Evolutionary conservation across 2,329 filamentous ascomycete species (phyloP).

Genomic region (Reticulascus tulasneorum): DNA sequence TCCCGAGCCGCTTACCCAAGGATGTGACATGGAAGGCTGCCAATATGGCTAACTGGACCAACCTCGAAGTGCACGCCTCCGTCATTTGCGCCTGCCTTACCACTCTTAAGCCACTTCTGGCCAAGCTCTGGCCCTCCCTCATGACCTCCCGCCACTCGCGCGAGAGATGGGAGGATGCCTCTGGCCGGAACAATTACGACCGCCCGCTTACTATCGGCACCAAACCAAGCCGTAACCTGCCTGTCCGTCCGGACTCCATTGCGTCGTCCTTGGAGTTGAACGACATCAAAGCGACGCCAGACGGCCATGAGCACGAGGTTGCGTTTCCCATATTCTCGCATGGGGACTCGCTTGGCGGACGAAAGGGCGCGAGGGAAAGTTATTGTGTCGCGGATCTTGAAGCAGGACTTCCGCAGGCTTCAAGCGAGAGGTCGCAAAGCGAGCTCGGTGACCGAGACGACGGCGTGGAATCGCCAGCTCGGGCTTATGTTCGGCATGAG

Average conservation of each 20-base stretch:
- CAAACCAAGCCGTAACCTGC: constrained; percentile 5
- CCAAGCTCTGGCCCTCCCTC: constrained; percentile 26
- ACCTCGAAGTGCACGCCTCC: constrained; percentile 29
- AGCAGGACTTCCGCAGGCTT: too few relatives aligned
- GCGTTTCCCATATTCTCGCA: too few relatives aligned
- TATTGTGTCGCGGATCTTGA: too few relatives aligned
- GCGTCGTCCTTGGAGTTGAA: constrained; percentile 1
- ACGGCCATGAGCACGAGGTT: constrained; percentile 1
- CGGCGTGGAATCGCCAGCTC: too few relatives aligned
- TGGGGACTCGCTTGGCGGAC: too few relatives aligned
- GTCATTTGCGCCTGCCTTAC: constrained; percentile 32
- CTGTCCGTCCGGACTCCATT: constrained; percentile 3
- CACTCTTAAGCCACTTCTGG: constrained; percentile 33
- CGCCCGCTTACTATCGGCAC: constrained; percentile 18
- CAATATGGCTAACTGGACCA: constrained; percentile 29
- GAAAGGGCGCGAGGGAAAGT: too few relatives aligned
- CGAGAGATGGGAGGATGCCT: constrained; percentile 9
- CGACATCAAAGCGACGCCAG: not conserved
- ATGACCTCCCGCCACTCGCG: constrained; percentile 1
- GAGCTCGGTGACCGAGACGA: too few relatives aligned
- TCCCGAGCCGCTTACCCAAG: constrained; percentile 5
- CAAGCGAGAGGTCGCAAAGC: too few relatives aligned
- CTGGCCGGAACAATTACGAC: constrained; percentile 3
- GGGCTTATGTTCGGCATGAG: not conserved
- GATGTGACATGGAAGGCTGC: constrained; percentile 25